Base-by-base conservation (phyloP, 164 flowering plant genomes). In the Magnolia officinalis region DNA sequence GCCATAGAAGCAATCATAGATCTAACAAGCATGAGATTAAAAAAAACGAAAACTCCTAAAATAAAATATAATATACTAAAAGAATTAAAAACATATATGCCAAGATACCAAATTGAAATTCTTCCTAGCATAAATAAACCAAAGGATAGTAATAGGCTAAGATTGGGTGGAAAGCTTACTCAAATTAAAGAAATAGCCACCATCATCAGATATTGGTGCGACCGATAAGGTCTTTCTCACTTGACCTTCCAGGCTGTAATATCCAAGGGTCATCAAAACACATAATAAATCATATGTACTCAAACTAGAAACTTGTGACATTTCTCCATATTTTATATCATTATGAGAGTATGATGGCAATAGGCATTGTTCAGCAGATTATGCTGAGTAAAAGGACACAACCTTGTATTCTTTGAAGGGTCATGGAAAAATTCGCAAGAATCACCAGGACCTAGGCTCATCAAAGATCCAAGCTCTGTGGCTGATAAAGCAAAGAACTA, bases 371-470 rank as follows among this genome's bases (percentile, higher is more conserved):
- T 10, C 45, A 11, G 64, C 45, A 75, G n/a, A 75, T 45, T 20
- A 70, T 1, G 67, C 14, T 20, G n/a, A 70, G 37, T 31, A 50
- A 8, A 6, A 71, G 50, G 61, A 55, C 61, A 73, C 45, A 52
- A 95, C 99, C 93, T 96, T 69, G 92, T 77, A 63, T 78, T 66
- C 90, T 91, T 90, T 63, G 94, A 84, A 76, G 98, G 98, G 67
- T 96, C 99, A 80, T 96, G 99, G 80, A 90, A 92, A 80, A 96
- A 90, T 82, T 96, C 99, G 78, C 92, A 90, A 20, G 96, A 82
- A 59, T 88, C 94, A n/a, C 24, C 72, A 63, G 95, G 83, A 76
- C 88, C 91, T 86, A 96, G 81, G 81, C 86, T 87, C 67, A 96
- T 84, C 78, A 96, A 63, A 29, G 97, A 88, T 50, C 99, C 99